Conservation (phyloP, 1,284 basidiomycete species). For the Thelephora terrestris region DNA sequence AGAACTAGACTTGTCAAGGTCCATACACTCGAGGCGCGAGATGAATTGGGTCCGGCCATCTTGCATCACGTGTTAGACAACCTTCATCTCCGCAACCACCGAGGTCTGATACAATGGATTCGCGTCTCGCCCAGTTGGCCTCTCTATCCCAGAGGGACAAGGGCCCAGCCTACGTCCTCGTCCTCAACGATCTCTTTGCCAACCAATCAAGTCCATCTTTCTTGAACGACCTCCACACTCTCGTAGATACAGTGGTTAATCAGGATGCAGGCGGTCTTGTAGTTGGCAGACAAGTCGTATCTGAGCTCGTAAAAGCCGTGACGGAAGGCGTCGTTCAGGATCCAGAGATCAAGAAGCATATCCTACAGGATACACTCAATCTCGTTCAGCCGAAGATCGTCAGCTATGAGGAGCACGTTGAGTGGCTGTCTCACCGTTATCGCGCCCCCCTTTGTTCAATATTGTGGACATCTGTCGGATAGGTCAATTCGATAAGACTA, state of each 20-base stretch:
- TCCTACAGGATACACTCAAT: constrained; percentile 65
- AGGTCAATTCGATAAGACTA: constrained; percentile 80
- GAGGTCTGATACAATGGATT: constrained; percentile 38
- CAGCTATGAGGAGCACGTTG: constrained; percentile 92
- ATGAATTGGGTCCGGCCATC: background rate
- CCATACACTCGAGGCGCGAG: background rate
- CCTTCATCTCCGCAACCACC: too few relatives aligned
- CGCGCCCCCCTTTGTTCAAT: constrained; percentile 3
- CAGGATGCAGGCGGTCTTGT: constrained; percentile 75
- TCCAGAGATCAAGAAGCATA: constrained; percentile 46
- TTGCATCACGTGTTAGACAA: background rate
- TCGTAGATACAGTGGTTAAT: constrained; percentile 71
- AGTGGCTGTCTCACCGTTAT: constrained; percentile 17
- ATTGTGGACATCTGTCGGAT: constrained; percentile 7
- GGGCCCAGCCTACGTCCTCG: constrained; percentile 59
- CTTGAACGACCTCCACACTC: constrained; percentile 44
- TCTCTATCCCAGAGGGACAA: constrained; percentile 76
- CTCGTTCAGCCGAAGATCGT: constrained; percentile 67
- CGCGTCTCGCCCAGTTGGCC: constrained; percentile 48
- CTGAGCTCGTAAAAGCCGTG: constrained; percentile 67
- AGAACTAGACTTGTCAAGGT: too few relatives aligned
- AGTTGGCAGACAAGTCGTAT: constrained; percentile 75
- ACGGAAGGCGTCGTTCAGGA: constrained; percentile 45
- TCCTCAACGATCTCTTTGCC: constrained; percentile 47
- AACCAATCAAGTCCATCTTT: constrained; percentile 35